Percentiles rank a stretch among this genome's conserved stretches.
These are phyloP conservation scores for Persicaria maculosa DNA, from an alignment of 148 eudicot species.

Conservation along the genomic window DNA sequence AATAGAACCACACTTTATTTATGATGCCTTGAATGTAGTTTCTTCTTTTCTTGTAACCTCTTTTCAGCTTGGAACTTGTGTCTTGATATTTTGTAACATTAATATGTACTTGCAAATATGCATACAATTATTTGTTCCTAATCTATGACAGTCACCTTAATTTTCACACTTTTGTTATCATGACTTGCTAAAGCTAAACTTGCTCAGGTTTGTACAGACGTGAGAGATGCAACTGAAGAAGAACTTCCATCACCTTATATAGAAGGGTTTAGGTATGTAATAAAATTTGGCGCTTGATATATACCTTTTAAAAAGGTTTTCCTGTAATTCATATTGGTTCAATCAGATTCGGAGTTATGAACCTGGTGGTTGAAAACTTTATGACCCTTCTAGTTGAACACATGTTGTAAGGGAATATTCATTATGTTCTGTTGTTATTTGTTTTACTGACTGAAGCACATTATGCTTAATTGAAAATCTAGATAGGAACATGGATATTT, in stretches of 20 bases:
- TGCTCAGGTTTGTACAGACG: constrained; percentile 76
- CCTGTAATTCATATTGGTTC: background rate
- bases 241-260: constrained; percentile 84
- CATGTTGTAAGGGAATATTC: no score
- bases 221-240: constrained; percentile 84
- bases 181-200: constrained; percentile 45
- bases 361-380: no score
- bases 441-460: no score
- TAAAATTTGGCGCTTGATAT: background rate
- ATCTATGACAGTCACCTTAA: constrained; percentile 2
- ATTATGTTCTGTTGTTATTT: no score
- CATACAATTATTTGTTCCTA: background rate
- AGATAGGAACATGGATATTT: no score
- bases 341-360: no score
- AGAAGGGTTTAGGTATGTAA: constrained; percentile 71
- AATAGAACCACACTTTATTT: background rate
- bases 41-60: no score
- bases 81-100: background rate
- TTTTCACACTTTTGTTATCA: constrained; percentile 17
- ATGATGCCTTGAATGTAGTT: background rate
- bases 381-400: no score
- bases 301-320: background rate
- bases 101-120: background rate
- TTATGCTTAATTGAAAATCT: no score
- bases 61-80: no score